These are phyloP conservation scores for Penicillium salamii DNA, from an alignment of 495 filamentous ascomycete species.

Conservation along the genomic window DNA sequence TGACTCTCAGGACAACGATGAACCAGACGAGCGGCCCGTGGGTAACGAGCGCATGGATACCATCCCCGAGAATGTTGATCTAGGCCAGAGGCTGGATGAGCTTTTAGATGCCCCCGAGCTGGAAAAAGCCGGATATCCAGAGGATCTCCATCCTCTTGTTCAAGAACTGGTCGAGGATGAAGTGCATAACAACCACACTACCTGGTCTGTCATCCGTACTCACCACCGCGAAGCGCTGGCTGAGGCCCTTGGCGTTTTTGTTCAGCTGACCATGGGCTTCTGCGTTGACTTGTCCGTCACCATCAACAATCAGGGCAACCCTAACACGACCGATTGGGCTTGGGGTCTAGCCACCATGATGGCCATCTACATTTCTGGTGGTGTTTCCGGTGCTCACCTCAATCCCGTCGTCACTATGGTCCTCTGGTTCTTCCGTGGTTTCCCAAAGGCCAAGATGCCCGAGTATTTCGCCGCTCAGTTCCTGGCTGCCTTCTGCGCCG, in stretches of 20 bases:
- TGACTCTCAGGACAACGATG: slow-evolving; percentile 13
- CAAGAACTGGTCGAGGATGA: slow-evolving; percentile 42
- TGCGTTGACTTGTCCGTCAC: slow-evolving; percentile 49
- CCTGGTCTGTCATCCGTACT: slow-evolving; percentile 51
- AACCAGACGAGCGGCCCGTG: slow-evolving; percentile 5
- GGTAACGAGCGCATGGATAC: slow-evolving; percentile 20
- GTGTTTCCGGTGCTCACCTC: slow-evolving; percentile 54
- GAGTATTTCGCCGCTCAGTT: slow-evolving; percentile 52
- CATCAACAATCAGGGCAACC: slow-evolving; percentile 38
- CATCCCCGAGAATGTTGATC: slow-evolving; percentile 17
- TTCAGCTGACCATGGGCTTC: slow-evolving; percentile 45
- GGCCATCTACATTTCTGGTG: slow-evolving; percentile 55
- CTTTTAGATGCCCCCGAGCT: slow-evolving; percentile 19
- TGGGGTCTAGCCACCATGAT: slow-evolving; percentile 59
- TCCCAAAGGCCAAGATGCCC: slow-evolving; percentile 42
- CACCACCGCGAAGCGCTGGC: slow-evolving; percentile 50
- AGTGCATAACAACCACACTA: slow-evolving; percentile 49
- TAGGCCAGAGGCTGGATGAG: slow-evolving; percentile 8
- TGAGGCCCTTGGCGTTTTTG: slow-evolving; percentile 47
- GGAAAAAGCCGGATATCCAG: slow-evolving; percentile 28
- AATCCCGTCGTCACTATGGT: slow-evolving; percentile 50
- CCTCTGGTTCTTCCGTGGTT: slow-evolving; percentile 51
- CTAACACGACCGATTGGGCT: slow-evolving; percentile 49
- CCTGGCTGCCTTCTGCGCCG: slow-evolving; percentile 43
- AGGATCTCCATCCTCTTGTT: slow-evolving; percentile 40